Evolutionary conservation across 2,329 filamentous ascomycete genomes (phyloP).

Genomic region (Grosmannia huntii): DNA sequence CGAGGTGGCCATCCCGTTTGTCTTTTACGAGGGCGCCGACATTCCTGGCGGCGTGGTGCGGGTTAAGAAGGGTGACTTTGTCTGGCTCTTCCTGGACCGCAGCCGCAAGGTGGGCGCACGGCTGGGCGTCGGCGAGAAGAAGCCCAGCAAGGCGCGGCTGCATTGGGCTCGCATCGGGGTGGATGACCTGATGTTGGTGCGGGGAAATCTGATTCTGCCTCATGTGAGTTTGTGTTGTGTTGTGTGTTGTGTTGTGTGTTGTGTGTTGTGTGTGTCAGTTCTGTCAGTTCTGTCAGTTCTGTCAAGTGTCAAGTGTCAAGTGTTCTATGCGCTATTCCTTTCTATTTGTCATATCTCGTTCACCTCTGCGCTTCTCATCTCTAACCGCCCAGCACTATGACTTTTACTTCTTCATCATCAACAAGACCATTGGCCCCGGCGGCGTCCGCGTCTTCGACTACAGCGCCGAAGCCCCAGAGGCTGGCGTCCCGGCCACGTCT

Average conservation of each 20-base stretch:
- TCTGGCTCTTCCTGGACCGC: conserved; percentile 88
- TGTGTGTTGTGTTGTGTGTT: not conserved
- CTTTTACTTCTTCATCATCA: conserved; percentile 93
- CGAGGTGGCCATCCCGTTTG: conserved; percentile 84
- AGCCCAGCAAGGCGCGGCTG: conserved; percentile 52
- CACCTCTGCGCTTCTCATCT: not conserved
- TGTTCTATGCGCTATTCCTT: not conserved
- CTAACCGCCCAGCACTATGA: conserved; percentile 65
- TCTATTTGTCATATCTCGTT: not conserved
- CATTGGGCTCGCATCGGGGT: conserved; percentile 92
- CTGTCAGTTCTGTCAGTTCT: not conserved
- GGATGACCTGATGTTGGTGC: conserved; percentile 87
- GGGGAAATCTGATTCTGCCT: conserved; percentile 82
- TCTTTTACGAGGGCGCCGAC: conserved; percentile 93
- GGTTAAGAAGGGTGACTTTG: conserved; percentile 83
- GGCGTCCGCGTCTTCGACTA: conserved; percentile 69
- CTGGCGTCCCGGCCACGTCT: conserved; percentile 2
- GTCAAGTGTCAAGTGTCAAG: no score
- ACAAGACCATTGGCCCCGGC: conserved; percentile 64
- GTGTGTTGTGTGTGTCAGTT: not conserved
- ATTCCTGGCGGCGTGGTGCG: conserved; percentile 72
- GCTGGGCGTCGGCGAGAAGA: conserved; percentile 55
- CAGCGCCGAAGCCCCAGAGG: conserved; percentile 32
- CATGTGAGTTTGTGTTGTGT: conserved; percentile 53
- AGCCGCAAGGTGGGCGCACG: conserved; percentile 84